Evolutionary conservation across 305 asterid genomes (phyloP).

Genomic region (Fraxinus ornus): DNA sequence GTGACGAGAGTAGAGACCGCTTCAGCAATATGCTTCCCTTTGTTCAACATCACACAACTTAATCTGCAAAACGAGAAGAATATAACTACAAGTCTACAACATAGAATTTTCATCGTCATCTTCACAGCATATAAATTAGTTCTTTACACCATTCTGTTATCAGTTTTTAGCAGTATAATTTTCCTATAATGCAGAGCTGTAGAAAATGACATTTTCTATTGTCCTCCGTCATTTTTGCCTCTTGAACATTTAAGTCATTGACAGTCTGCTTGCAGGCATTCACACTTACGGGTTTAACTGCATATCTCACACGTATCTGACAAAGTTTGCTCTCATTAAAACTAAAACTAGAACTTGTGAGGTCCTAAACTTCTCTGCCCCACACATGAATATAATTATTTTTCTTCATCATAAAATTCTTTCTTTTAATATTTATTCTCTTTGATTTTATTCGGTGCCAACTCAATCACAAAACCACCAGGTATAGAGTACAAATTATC

Average conservation of each 20-base stretch:
- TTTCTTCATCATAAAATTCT: not conserved
- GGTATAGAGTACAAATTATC: not conserved
- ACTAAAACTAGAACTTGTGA: not conserved
- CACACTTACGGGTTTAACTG: not conserved
- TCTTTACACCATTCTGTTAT: constrained; percentile 48
- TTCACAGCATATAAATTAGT: not conserved
- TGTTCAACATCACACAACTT: constrained; percentile 72
- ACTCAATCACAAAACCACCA: not conserved
- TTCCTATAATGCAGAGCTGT: constrained; percentile 10
- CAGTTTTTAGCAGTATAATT: constrained; percentile 65
- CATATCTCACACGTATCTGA: not conserved
- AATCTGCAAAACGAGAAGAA: constrained; percentile 41
- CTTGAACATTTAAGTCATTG: not conserved
- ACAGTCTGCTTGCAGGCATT: not conserved
- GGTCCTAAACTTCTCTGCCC: not conserved
- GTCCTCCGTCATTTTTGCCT: not conserved
- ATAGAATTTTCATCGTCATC: not conserved
- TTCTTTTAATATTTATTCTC: not conserved
- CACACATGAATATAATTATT: not conserved
- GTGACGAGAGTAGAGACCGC: constrained; percentile 52
- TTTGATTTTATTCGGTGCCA: not conserved
- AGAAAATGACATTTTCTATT: not conserved
- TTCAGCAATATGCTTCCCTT: constrained; percentile 60
- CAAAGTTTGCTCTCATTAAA: not conserved
- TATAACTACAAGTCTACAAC: not conserved